Conservation (phyloP, 2,329 filamentous ascomycete species). For the Pyricularia sp. region DNA sequence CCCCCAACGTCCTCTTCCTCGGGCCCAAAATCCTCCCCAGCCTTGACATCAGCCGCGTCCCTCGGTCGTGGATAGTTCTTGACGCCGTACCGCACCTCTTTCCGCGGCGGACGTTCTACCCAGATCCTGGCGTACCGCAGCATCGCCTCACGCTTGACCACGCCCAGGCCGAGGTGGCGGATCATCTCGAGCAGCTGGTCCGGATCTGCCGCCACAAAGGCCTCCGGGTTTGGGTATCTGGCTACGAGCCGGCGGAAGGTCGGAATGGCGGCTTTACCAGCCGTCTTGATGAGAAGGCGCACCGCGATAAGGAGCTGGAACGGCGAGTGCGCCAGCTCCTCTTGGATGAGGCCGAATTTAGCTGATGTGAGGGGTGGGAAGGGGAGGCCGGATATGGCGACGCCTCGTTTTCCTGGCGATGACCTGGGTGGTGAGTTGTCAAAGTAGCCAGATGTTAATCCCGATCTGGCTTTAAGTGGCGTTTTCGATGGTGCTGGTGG, state of each 20-base stretch:
- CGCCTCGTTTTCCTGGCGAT: not conserved
- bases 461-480: slow-evolving; percentile 14
- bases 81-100: slow-evolving; percentile 44
- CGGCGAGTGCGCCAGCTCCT: slow-evolving; percentile 63
- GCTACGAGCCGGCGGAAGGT: slow-evolving; percentile 60
- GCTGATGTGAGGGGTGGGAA: slow-evolving; percentile 58
- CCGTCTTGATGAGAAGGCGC: slow-evolving; percentile 76
- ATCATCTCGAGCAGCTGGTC: slow-evolving; percentile 54
- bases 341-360: slow-evolving; percentile 74
- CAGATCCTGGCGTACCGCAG: slow-evolving; percentile 64
- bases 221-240: slow-evolving; percentile 55
- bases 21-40: slow-evolving; percentile 16
- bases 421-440: slow-evolving; percentile 6
- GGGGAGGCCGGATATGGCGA: slow-evolving; percentile 42
- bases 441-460: slow-evolving; percentile 25
- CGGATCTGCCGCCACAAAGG: slow-evolving; percentile 37
- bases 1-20: slow-evolving; percentile 17
- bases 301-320: slow-evolving; percentile 76
- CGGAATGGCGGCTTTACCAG: slow-evolving; percentile 65
- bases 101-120: slow-evolving; percentile 51
- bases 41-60: slow-evolving; percentile 19
- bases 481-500: slow-evolving; percentile 5
- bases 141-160: slow-evolving; percentile 56
- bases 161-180: slow-evolving; percentile 60
- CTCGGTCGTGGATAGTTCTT: slow-evolving; percentile 30